phyloP scores from a whole-genome alignment of 306 rosid species.

The Urtica urens region DNA sequence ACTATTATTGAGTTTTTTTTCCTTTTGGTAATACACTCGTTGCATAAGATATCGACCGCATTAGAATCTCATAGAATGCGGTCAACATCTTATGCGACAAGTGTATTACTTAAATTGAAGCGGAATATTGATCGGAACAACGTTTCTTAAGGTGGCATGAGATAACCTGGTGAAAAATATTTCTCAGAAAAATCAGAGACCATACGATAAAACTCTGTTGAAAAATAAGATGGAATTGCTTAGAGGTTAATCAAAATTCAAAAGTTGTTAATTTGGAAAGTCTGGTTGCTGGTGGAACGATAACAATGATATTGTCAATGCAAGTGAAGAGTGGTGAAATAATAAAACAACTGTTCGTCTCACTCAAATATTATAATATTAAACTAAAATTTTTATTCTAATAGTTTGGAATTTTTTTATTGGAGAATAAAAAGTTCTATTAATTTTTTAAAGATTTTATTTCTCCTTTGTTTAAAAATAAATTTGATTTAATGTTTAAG shows the following conservation, averaged over 20 bases:
- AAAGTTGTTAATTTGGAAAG: neutral
- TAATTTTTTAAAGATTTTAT: no score
- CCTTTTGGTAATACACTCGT: no score
- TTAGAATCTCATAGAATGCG: no score
- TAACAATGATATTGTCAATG: no score
- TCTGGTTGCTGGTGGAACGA: neutral
- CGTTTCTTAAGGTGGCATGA: neutral
- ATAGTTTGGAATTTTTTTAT: no score
- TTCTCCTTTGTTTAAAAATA: no score
- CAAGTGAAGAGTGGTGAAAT: neutral
- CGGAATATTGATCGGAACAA: neutral
- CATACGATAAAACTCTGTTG: neutral
- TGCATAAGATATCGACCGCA: no score
- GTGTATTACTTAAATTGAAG: neutral
- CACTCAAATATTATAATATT: no score
- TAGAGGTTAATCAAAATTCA: neutral
- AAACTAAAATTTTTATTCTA: no score
- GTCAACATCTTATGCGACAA: neutral
- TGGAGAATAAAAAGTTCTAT: no score
- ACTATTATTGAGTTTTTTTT: no score
- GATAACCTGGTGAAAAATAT: neutral
- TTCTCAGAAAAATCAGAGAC: neutral
- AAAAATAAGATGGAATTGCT: neutral
- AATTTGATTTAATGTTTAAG: no score
- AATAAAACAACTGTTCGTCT: neutral